These are phyloP conservation scores for Chaetomium fimeti DNA, from an alignment of 495 filamentous ascomycete genomes.

Conservation along the genomic window DNA sequence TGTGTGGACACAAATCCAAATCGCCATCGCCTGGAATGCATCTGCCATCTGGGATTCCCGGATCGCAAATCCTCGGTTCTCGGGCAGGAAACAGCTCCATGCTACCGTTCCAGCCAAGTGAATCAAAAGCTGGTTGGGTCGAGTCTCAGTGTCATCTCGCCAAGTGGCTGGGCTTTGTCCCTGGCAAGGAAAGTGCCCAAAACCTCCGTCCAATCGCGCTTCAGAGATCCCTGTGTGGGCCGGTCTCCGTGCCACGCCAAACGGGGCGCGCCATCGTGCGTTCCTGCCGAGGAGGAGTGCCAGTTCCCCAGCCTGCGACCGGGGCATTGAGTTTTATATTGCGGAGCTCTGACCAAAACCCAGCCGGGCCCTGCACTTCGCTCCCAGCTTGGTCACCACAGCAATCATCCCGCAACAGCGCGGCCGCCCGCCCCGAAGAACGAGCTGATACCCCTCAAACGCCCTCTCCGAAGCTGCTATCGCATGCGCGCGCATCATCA, in stretches of 20 bases:
- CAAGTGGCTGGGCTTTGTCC: conserved; percentile 30
- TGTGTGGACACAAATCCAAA: not conserved
- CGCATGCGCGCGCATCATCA: not conserved
- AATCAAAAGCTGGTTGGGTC: conserved; percentile 20
- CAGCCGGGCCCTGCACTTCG: conserved; percentile 6
- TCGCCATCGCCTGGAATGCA: not conserved
- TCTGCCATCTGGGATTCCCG: not conserved
- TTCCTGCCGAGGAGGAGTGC: conserved; percentile 32
- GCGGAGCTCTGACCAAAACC: conserved; percentile 26
- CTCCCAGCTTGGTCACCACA: conserved; percentile 26
- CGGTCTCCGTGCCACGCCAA: conserved; percentile 25
- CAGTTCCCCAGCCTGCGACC: conserved; percentile 18
- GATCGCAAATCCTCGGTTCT: not conserved
- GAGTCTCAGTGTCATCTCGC: conserved; percentile 32
- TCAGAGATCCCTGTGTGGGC: conserved; percentile 19
- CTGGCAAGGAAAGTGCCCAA: conserved; percentile 20
- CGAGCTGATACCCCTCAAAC: conserved; percentile 13
- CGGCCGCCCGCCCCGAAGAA: conserved; percentile 4
- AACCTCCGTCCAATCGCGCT: conserved; percentile 21
- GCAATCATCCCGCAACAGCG: conserved; percentile 26
- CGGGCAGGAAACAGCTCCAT: not conserved
- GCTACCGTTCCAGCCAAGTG: conserved; percentile 7
- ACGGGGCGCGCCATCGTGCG: conserved; percentile 28
- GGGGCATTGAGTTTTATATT: conserved; percentile 39
- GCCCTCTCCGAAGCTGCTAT: not conserved